phyloP scores from a whole-genome alignment of 441 rosid species.

The Melastoma candidum region DNA sequence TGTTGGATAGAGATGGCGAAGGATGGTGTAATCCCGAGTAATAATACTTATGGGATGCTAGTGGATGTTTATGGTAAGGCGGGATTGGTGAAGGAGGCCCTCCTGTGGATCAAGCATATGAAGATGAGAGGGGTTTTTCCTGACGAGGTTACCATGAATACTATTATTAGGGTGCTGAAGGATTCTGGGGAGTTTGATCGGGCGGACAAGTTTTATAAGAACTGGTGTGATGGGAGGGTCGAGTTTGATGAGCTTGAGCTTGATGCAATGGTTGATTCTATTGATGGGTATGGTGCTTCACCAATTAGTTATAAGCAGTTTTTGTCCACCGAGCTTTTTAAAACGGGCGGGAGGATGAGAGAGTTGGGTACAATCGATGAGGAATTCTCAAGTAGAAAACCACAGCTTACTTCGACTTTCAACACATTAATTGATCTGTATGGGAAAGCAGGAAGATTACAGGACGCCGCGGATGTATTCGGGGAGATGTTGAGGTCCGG shows the following conservation, averaged over 20 bases:
- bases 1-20: slow-evolving; percentile 85
- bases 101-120: slow-evolving; percentile 91
- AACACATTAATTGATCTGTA: slow-evolving; percentile 84
- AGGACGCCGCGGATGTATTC: slow-evolving; percentile 69
- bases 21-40: slow-evolving; percentile 52
- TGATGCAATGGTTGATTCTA: slow-evolving; percentile 34
- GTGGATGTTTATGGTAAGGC: slow-evolving; percentile 88
- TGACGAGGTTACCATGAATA: slow-evolving; percentile 72
- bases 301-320: slow-evolving; percentile 70
- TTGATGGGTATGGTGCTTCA: slow-evolving; percentile 28
- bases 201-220: slow-evolving; percentile 72
- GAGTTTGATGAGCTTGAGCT: slow-evolving; percentile 60
- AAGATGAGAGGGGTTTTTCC: slow-evolving; percentile 59
- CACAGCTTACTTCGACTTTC: slow-evolving; percentile 56
- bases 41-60: slow-evolving; percentile 71
- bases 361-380: slow-evolving; percentile 18
- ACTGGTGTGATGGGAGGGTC: slow-evolving; percentile 61
- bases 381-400: slow-evolving; percentile 39
- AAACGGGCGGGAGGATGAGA: slow-evolving; percentile 53
- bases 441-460: slow-evolving; percentile 83
- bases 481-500: slow-evolving; percentile 75
- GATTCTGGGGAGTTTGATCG: slow-evolving; percentile 57
- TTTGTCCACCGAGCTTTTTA: slow-evolving; percentile 72
- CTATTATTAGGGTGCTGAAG: slow-evolving; percentile 68
- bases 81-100: slow-evolving; percentile 71